Conservation (phyloP, 129 eudicot species). For the Lactuca saligna region DNA sequence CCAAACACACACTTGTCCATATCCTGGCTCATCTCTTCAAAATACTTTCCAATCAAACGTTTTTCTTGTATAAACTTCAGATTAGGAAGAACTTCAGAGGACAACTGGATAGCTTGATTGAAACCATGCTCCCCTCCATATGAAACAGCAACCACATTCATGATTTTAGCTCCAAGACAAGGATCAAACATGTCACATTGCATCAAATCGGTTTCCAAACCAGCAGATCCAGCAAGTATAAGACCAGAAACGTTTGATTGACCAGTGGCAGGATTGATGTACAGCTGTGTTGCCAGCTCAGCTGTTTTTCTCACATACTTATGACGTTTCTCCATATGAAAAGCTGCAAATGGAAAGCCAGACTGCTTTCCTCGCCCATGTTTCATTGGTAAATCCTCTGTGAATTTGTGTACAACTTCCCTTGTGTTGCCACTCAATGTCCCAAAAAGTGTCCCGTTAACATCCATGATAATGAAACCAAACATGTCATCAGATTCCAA, state of each 20-base stretch:
- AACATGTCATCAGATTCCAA: too few relatives aligned
- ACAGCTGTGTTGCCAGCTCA: too few relatives aligned
- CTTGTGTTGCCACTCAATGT: constrained; percentile 46
- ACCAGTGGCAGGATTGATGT: constrained; percentile 42
- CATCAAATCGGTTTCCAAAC: constrained; percentile 44
- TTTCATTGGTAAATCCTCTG: constrained; percentile 45
- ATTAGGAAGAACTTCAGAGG: constrained; percentile 40
- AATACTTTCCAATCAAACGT: constrained; percentile 41
- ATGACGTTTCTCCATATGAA: constrained; percentile 48
- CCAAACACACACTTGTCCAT: constrained; percentile 34
- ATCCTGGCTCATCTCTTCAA: constrained; percentile 49
- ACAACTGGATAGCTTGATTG: constrained; percentile 35
- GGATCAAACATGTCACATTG: constrained; percentile 51
- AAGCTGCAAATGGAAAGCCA: constrained; percentile 41
- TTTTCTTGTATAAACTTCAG: constrained; percentile 47
- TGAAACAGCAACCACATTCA: constrained; percentile 44
- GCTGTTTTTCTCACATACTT: too few relatives aligned
- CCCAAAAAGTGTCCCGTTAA: constrained; percentile 46
- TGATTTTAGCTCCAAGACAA: constrained; percentile 39
- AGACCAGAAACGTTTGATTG: constrained; percentile 51
- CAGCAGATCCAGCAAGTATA: constrained; percentile 49
- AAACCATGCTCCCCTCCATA: constrained; percentile 32
- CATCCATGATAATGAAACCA: constrained; percentile 35
- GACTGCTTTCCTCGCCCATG: constrained; percentile 52
- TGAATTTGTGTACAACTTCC: constrained; percentile 42